These are phyloP conservation scores for Candida tetrigidarum DNA, from an alignment of 1,139 yeast species.

Conservation along the genomic window DNA sequence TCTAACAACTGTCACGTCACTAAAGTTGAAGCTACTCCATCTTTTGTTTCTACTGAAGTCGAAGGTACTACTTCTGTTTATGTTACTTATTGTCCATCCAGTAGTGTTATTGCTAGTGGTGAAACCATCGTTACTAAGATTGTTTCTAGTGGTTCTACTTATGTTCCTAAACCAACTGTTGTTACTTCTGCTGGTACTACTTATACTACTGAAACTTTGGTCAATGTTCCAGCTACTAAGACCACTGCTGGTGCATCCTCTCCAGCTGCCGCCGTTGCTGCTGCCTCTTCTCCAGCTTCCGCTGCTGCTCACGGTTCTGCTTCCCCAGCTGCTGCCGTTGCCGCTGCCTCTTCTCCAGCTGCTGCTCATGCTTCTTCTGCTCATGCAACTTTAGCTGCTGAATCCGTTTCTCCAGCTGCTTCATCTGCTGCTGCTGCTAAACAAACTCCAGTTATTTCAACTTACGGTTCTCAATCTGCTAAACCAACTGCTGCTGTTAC, in stretches of 20 bases:
- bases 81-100: constrained; percentile 40
- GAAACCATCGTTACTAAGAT: constrained; percentile 10
- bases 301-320: constrained; percentile 24
- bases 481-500: constrained; percentile 29
- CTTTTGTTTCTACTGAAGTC: constrained; percentile 27
- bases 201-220: constrained; percentile 20
- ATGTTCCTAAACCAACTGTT: constrained; percentile 33
- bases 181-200: constrained; percentile 50
- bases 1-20: constrained; percentile 34
- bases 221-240: constrained; percentile 17
- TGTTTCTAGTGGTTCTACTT: constrained; percentile 11
- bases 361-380: constrained; percentile 14
- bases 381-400: constrained; percentile 27
- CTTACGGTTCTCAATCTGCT: constrained; percentile 19
- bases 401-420: not conserved
- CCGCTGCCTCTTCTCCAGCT: constrained; percentile 9
- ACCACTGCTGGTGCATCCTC: constrained; percentile 16
- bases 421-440: not conserved
- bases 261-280: constrained; percentile 3
- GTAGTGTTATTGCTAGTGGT: constrained; percentile 9
- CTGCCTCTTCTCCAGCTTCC: constrained; percentile 28
- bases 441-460: not conserved
- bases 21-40: constrained; percentile 32
- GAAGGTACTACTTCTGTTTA: constrained; percentile 29
- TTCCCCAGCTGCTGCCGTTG: constrained; percentile 7